Conservation (phyloP, 345 rosid genomes). For the Dipteronia dyeriana region DNA sequence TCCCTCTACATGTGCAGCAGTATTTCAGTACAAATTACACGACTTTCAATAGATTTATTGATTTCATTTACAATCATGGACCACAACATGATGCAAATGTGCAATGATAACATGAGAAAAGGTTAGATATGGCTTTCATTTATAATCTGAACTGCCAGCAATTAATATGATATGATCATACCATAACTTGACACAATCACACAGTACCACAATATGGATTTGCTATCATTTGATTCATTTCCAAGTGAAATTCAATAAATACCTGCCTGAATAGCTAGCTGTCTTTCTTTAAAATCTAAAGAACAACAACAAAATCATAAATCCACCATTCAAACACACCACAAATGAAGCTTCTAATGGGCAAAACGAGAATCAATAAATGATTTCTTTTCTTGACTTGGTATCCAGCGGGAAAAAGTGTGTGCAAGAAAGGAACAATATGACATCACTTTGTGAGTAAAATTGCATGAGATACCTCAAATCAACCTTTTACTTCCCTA, state of each 20-base stretch:
- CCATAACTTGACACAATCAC: neutral
- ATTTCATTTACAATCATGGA: neutral
- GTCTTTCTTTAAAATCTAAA: neutral
- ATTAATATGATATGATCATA: neutral
- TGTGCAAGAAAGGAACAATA: conserved; percentile 11
- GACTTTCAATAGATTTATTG: too few species aligned
- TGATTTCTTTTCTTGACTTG: conserved; percentile 19
- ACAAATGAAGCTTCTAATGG: conserved; percentile 9
- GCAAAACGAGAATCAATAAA: neutral
- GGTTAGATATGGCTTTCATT: neutral
- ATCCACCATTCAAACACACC: conserved; percentile 6
- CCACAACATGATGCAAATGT: conserved; percentile 2
- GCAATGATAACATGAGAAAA: neutral
- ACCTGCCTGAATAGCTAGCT: neutral
- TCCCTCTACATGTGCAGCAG: conserved; percentile 3
- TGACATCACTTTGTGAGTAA: neutral
- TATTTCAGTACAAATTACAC: neutral
- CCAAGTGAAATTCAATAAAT: neutral
- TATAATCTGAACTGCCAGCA: neutral
- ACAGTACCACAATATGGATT: neutral
- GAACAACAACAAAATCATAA: neutral
- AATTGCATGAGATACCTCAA: conserved; percentile 12
- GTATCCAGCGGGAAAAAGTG: conserved; percentile 10
- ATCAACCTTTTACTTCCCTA: conserved; percentile 8
- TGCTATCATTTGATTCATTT: neutral